Evolutionary conservation across 495 filamentous ascomycete genomes (phyloP), one percentile per base, ranked within the genome.

Genomic region (Margaritispora aquatica): DNA sequence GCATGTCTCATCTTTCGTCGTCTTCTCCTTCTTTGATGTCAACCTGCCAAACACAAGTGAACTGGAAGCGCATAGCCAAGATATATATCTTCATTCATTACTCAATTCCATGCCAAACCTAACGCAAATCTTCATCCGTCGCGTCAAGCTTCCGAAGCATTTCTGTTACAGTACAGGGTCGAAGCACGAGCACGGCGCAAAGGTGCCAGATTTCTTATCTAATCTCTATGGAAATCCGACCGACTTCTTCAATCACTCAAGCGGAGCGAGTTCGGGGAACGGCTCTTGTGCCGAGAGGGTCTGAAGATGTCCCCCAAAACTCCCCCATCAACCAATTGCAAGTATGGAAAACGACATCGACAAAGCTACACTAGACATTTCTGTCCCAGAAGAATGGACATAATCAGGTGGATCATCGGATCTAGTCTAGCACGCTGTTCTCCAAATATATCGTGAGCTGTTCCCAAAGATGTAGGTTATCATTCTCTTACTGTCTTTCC

Each of bases 231-330:
- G 47, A 50, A 50, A 26, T 50, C 47, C 47, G 47, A 50, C 47
- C 21, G 21, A 48, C 21, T 44, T 44, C 19, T 44, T 34, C 29
- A 17, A 8, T 17, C 38, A 15, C 38, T 2, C 7, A 8, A 44
- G 38, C 47, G 47, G 47, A 24, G 47, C 47, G 47, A 50, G 20
- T 3, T 23, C 47, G 47, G 47, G 20, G 21, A 50, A 50, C 47
- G 47, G 47, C n/a, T 50, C 47, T 22, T 50, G 24, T 50, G 47
- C 47, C 47, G 47, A 50, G 47, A 50, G 47, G 47, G 47, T 44
- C 38, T n/a, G 11, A 5, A 17, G 8, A n/a, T n/a, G n/a, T n/a
- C n/a, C n/a, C n/a, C n/a, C n/a, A n/a, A n/a, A n/a, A n/a, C n/a
- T n/a, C n/a, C n/a, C n/a, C n/a, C 38, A 44, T n/a, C 38, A 44